These are phyloP conservation scores for Metschnikowia gruessii DNA, from an alignment of 805 yeast species.

Conservation along the genomic window DNA sequence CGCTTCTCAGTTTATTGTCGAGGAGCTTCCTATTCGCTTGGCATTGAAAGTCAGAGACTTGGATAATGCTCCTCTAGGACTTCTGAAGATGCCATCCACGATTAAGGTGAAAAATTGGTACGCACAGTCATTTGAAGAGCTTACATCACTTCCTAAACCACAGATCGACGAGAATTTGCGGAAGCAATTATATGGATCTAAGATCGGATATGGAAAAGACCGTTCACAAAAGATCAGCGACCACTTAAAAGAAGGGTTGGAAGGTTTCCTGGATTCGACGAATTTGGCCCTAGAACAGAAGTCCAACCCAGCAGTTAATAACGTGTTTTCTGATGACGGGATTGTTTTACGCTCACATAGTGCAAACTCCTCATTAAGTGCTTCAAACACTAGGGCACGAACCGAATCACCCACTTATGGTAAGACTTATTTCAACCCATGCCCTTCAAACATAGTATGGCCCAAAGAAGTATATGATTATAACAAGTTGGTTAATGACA, in stretches of 20 bases:
- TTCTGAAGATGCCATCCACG: conserved; percentile 71
- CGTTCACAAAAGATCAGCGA: conserved; percentile 6
- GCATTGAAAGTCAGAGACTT: conserved; percentile 85
- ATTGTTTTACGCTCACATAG: conserved; percentile 32
- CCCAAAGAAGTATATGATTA: conserved; percentile 72
- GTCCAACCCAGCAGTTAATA: conserved; percentile 38
- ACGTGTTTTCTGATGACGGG: conserved; percentile 52
- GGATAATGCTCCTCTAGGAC: conserved; percentile 73
- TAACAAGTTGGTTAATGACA: conserved; percentile 62
- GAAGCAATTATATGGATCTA: conserved; percentile 27
- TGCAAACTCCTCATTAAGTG: conserved; percentile 13
- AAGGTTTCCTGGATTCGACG: conserved; percentile 13
- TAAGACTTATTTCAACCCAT: conserved; percentile 47
- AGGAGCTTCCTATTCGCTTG: conserved; percentile 81
- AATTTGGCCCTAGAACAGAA: conserved; percentile 32
- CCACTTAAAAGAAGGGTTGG: conserved; percentile 1
- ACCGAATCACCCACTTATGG: conserved; percentile 41
- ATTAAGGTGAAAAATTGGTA: conserved; percentile 82
- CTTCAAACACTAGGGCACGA: conserved; percentile 8
- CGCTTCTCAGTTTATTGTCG: conserved; percentile 80
- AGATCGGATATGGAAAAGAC: conserved; percentile 2
- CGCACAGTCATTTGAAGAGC: conserved; percentile 83
- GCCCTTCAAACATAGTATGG: conserved; percentile 58
- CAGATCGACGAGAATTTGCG: conserved; percentile 42
- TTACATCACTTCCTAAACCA: conserved; percentile 64